phyloP scores from a whole-genome alignment of 2,329 filamentous ascomycete genomes.

The Pezicula rhizophila region DNA sequence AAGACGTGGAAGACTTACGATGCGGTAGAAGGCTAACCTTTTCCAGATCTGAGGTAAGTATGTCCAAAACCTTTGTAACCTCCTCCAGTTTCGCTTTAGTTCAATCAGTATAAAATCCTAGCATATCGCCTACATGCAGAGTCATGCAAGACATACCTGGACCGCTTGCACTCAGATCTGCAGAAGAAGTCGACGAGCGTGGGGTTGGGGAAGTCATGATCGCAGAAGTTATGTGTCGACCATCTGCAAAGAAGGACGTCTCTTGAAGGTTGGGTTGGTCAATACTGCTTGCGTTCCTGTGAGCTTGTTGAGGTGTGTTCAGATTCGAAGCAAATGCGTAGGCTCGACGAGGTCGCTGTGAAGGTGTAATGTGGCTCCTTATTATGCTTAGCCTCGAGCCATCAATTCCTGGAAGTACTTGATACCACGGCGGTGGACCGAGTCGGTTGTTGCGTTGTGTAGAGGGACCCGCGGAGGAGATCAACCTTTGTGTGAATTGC shows the following conservation, averaged over 20 bases:
- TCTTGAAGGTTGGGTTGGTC: too few species aligned
- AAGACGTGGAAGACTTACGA: constrained; percentile 39
- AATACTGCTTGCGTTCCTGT: too few species aligned
- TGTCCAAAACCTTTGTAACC: constrained; percentile 57
- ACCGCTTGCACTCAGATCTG: not conserved
- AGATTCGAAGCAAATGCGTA: too few species aligned
- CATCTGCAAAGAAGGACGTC: not conserved
- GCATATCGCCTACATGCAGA: not conserved
- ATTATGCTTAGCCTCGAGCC: too few species aligned
- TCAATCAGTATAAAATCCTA: not conserved
- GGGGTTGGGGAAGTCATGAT: not conserved
- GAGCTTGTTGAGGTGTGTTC: too few species aligned
- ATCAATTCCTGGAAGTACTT: too few species aligned
- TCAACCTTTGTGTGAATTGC: too few species aligned
- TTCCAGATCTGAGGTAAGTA: constrained; percentile 56
- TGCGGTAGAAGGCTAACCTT: constrained; percentile 51
- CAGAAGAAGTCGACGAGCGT: not conserved
- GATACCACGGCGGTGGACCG: too few species aligned
- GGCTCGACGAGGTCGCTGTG: too few species aligned
- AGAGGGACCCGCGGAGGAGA: too few species aligned
- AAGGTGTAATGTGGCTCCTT: too few species aligned
- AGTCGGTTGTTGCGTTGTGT: too few species aligned
- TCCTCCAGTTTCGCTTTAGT: constrained; percentile 59
- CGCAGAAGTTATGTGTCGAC: not conserved
- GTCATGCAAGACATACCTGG: not conserved